phyloP scores from a whole-genome alignment of 495 filamentous ascomycete species.

The Aspergillus avenaceus region DNA sequence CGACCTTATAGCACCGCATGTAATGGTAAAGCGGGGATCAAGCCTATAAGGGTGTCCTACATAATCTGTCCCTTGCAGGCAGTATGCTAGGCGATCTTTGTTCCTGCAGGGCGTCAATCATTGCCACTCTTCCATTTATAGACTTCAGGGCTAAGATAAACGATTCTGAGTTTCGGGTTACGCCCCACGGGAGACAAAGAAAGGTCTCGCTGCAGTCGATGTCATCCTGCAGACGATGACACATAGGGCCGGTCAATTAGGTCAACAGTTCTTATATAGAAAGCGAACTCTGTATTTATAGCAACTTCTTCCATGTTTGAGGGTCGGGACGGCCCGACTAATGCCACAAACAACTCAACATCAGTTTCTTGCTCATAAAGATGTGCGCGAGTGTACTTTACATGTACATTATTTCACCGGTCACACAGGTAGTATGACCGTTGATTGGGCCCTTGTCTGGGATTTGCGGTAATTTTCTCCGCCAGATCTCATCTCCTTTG shows the following conservation, averaged over 20 bases:
- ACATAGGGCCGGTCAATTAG: neutral
- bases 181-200: neutral
- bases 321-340: neutral
- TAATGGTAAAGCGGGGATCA: too few relatives aligned
- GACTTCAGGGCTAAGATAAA: neutral
- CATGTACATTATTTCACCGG: neutral
- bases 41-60: too few relatives aligned
- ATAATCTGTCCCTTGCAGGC: neutral
- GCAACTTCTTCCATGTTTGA: neutral
- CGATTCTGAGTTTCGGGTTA: neutral
- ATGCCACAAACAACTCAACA: neutral
- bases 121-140: neutral
- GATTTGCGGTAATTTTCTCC: neutral
- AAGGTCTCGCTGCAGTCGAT: neutral
- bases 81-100: neutral
- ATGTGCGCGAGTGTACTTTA: neutral
- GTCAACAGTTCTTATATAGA: neutral
- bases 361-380: neutral
- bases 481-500: neutral
- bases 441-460: neutral
- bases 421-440: neutral
- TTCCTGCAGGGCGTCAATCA: neutral
- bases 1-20: too few relatives aligned
- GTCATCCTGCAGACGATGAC: constrained; percentile 1
- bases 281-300: too few relatives aligned